Evolutionary conservation across 768 basidiomycete genomes (phyloP).

Genomic region (Russula compacta): DNA sequence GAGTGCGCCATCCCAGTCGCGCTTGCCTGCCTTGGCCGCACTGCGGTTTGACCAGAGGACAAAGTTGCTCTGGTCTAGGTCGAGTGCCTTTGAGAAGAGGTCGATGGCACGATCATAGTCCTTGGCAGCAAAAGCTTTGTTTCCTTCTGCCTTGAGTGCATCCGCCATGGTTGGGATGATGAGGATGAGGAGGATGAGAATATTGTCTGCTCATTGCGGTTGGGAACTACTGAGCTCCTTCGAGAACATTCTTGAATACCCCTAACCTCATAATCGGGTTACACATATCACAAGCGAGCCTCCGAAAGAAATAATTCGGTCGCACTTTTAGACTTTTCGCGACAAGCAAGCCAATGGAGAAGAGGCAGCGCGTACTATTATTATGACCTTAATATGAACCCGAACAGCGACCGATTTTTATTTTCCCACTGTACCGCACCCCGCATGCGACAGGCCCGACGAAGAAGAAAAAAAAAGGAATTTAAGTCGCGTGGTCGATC

Average conservation of each 20-base stretch:
- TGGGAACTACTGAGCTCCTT: neutral
- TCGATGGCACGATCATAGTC: conserved; percentile 85
- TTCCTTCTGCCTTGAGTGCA: conserved; percentile 83
- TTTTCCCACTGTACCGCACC: no score
- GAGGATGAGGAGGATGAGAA: neutral
- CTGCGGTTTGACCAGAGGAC: conserved; percentile 92
- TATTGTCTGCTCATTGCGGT: no score
- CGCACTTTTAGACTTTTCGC: no score
- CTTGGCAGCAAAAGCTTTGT: conserved; percentile 92
- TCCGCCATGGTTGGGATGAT: conserved; percentile 19
- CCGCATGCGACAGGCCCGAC: no score
- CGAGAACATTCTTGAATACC: conserved; percentile 15
- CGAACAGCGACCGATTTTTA: no score
- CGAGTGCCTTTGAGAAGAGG: conserved; percentile 75
- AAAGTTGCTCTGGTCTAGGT: conserved; percentile 72
- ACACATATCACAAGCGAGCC: no score
- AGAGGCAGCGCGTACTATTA: no score
- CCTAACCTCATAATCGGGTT: conserved; percentile 11
- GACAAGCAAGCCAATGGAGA: no score
- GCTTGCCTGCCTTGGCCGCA: conserved; percentile 83
- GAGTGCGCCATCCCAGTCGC: conserved; percentile 64
- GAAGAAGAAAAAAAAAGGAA: no score
- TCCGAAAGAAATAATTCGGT: no score
- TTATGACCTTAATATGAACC: no score
- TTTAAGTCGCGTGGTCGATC: no score